Evolutionary conservation across 2,329 filamentous ascomycete species (phyloP), one percentile per base, ranked within the genome.

Genomic region (Stachybotrys echinatus): DNA sequence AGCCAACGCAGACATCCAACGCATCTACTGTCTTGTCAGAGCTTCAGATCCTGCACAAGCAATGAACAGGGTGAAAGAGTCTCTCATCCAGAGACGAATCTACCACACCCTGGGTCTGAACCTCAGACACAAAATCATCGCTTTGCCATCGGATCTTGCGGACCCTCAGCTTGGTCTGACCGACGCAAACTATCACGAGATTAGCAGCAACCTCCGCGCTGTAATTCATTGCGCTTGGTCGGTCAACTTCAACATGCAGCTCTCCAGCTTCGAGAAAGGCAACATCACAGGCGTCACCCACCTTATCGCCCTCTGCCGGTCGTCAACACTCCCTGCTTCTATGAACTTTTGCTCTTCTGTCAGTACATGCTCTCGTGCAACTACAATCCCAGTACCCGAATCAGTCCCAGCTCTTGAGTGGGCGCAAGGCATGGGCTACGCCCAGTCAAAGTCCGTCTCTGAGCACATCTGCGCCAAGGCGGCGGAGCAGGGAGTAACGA

Each of bases 161-260:
- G 42, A 52, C 18, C 5, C 51, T 6, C 48, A 51, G 6, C 49
- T 59, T 8, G 55, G 54, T n/a, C 51, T 57, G 3, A 44, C 47
- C 1, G 19, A 42, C 17, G 23, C 47, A n/a, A 27, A 75, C 52
- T 68, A 69, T 23, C 23, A 54, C 12, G 54, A 59, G 12, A 55
- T 75, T 2, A 12, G 6, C 7, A 48, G 45, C 12, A 50, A 64
- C 2, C 57, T 80, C 2, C 70, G 70, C 0, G 59, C 61, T 12
- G 68, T 79, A 19, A 74, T 81, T 22, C 76, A 81, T 63, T 69
- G 69, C 52, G 75, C 77, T 0, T 80, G 77, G 77, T 65, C 74
- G 2, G 78, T 81, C 23, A 81, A 81, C 59, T 82, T 82, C 66
- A 80, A 79, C 58, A 69, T 80, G 54, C 65, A 66, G 1, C 66